Base-by-base conservation (phyloP, 805 yeast species). In the Candida dajiaensis region DNA sequence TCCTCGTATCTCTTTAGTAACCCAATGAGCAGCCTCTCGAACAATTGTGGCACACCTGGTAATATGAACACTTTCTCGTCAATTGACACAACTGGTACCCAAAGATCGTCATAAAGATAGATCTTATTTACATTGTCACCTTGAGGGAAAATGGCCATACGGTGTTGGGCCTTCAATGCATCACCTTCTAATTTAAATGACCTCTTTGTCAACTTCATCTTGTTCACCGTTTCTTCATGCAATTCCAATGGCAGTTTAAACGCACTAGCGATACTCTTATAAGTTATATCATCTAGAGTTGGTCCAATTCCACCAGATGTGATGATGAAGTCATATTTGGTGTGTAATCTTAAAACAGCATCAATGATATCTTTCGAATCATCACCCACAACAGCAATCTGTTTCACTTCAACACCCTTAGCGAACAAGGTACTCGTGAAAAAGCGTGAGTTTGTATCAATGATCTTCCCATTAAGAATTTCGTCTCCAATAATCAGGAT, bases 281-380 rank as follows among this genome's bases (percentile, higher is more conserved):
- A 89, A 0, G 96, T 88, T 50, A 89, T 83, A 61, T 89, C 97
- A 60, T 89, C 96, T 56, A 88, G 95, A 0, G 96, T 89, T 5
- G 95, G 86, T 0, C 97, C 97, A 48, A 89, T 86, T 0, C 79
- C 74, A 6, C 76, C 76, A 3, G 70, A 50, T 2, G 62, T 58
- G 9, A 55, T 40, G 11, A 59, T 74, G 83, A 28, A 87, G 85
- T 45, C 84, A 74, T 79, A 81, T 39, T 70, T 66, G n/a, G 70
- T 62, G 19, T 66, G 53, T 40, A 82, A 64, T 11, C 66, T 56
- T 26, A 61, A 63, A 20, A 85, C 63, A 0, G 81, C 76, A 13
- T 71, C 71, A 1, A 72, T 66, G 39, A 89, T 89, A 47, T 85
- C 94, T 1, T 65, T 57, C 46, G 73, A 76, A 39, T 84, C 88